Conservation (phyloP, 1,284 basidiomycete species). For the Hymenochaete sp. region DNA sequence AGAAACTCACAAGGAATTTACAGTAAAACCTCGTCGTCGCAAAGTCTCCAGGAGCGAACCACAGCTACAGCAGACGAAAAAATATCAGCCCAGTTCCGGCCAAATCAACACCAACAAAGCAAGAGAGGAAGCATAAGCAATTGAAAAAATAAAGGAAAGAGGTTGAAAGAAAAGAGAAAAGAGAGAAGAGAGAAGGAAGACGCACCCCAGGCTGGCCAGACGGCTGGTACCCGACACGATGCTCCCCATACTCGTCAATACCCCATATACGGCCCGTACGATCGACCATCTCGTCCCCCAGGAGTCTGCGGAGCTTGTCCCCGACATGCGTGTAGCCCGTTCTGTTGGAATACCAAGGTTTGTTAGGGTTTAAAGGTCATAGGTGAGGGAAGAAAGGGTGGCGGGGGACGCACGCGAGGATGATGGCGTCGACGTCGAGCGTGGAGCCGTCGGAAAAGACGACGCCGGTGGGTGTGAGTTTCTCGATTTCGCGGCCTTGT, state of each 20-base stretch:
- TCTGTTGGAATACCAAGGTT: too few relatives aligned
- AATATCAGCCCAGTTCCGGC: too few relatives aligned
- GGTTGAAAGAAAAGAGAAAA: not conserved
- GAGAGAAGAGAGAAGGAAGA: not conserved
- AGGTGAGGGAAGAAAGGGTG: not conserved
- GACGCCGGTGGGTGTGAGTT: slow-evolving; percentile 23
- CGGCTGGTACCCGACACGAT: slow-evolving; percentile 22
- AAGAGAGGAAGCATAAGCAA: not conserved
- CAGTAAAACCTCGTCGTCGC: slow-evolving; percentile 26
- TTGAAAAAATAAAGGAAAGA: not conserved
- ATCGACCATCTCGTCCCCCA: slow-evolving; percentile 24
- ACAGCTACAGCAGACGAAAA: slow-evolving; percentile 23
- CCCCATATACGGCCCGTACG: slow-evolving; percentile 22
- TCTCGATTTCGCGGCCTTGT: slow-evolving; percentile 25
- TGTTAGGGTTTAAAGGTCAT: not conserved
- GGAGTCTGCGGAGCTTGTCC: slow-evolving; percentile 14
- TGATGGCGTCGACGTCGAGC: slow-evolving; percentile 27
- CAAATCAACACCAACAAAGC: not conserved
- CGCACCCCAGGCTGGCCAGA: slow-evolving; percentile 30
- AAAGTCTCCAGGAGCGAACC: slow-evolving; percentile 32
- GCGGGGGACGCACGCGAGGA: slow-evolving; percentile 22
- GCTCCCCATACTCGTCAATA: slow-evolving; percentile 24
- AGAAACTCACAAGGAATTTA: slow-evolving; percentile 25
- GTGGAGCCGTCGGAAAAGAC: slow-evolving; percentile 29
- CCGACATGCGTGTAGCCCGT: slow-evolving; percentile 13